Evolutionary conservation across 768 basidiomycete species (phyloP), one percentile per base, ranked within the genome.

Genomic region (Tricholoma flavovirens): DNA sequence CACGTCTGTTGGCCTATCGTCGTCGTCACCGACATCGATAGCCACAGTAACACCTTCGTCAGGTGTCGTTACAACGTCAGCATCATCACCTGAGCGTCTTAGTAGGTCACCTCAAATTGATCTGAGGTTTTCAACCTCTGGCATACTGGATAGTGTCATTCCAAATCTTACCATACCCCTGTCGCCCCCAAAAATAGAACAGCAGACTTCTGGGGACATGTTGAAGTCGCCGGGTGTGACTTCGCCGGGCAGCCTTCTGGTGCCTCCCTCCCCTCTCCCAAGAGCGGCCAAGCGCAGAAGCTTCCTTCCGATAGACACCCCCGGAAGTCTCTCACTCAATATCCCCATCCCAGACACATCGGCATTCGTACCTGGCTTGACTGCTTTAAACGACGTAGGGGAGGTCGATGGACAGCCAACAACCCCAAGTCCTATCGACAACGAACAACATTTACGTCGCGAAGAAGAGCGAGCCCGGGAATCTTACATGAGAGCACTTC

Each of bases 221-320:
- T 62, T 69, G 26, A 67, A 62, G 56, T 58, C 66, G 9, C 54
- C 67, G 48, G 33, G 66, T 56, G 45, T 65, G 15, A 38, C 65
- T 52, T 49, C 71, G 24, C 57, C 70, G 59, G 61, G 60, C 35
- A 75, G 60, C 59, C 73, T 80, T 53, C 73, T 84, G 26, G 64
- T 70, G 40, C 76, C 79, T 33, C 61, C 78, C 33, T 68, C 73
- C 5, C 67, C 77, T 26, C 78, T 75, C 11, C 69, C 78, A 19
- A 77, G 84, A 53, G 64, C 83, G 26, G 75, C 79, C 11, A 93
- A 87, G 71, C 83, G 95, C 36, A 78, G 91, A 64, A 95, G 92
- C 67, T 98, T 96, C 77, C 73, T 98, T 42, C 89, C 93, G 17
- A 77, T 98, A 53, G 91, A 90, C 58, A 78, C 79, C 14, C 84